Conservation (phyloP, 164 flowering plant genomes). For the Magnolia changhungtana region DNA sequence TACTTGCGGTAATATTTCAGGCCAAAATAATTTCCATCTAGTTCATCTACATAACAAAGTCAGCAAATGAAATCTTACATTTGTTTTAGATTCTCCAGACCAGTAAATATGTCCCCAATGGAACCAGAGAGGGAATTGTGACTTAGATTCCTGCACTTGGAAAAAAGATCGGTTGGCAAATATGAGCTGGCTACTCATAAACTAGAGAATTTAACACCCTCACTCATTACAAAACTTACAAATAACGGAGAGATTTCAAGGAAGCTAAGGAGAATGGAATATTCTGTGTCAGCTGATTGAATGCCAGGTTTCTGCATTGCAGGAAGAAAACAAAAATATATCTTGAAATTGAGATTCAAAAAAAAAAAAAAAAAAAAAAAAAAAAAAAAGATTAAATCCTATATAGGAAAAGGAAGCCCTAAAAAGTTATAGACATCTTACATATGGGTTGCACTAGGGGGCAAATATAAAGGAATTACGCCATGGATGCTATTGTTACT, state of each 20-base stretch:
- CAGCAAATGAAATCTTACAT: constrained; percentile 38
- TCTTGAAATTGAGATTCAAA: background rate
- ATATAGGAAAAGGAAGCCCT: no score
- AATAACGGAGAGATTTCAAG: constrained; percentile 47
- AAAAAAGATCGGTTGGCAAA: background rate
- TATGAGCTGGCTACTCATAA: background rate
- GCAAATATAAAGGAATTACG: no score
- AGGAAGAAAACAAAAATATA: background rate
- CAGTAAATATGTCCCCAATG: constrained; percentile 64
- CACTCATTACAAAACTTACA: constrained; percentile 45
- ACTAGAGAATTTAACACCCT: background rate
- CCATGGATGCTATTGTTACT: no score
- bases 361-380: background rate
- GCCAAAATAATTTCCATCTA: background rate
- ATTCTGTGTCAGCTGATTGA: constrained; percentile 48
- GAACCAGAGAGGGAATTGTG: constrained; percentile 71
- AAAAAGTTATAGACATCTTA: no score
- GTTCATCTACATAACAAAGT: background rate
- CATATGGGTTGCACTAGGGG: no score
- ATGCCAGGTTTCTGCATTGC: constrained; percentile 63
- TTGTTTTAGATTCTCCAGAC: constrained; percentile 45
- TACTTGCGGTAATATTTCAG: no score
- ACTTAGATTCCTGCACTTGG: constrained; percentile 66
- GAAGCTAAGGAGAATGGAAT: constrained; percentile 49
- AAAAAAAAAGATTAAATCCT: no score